These are phyloP conservation scores for Elsinoe fawcettii DNA, from an alignment of 2,329 filamentous ascomycete genomes.

Conservation along the genomic window DNA sequence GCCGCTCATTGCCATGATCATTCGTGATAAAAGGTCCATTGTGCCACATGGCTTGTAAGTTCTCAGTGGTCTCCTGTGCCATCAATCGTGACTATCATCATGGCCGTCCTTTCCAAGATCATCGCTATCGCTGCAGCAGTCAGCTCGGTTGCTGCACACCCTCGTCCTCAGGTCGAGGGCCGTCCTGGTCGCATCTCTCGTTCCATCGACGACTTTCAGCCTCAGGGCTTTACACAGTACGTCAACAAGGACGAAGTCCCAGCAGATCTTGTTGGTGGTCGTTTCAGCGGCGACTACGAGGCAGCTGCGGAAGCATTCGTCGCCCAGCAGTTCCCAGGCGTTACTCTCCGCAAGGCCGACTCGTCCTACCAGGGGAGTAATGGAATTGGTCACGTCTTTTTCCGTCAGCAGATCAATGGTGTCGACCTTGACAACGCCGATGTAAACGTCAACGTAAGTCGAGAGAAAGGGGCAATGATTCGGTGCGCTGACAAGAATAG, in stretches of 20 bases:
- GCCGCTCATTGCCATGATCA: not conserved
- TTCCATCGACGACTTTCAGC: conserved; percentile 7
- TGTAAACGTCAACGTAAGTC: conserved; percentile 53
- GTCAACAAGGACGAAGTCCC: not conserved
- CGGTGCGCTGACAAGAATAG: conserved; percentile 25
- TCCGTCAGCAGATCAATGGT: conserved; percentile 52
- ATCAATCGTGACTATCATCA: not conserved
- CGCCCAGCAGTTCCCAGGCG: conserved; percentile 24
- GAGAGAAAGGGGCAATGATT: not conserved
- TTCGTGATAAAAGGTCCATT: not conserved
- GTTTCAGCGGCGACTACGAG: conserved; percentile 7
- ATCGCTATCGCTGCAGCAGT: conserved; percentile 9
- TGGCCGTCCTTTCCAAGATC: conserved; percentile 12
- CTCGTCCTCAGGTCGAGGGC: not conserved
- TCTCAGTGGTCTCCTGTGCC: not conserved
- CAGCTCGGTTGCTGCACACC: conserved; percentile 3
- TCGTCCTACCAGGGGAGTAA: conserved; percentile 50
- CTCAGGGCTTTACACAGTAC: not conserved
- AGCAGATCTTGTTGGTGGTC: not conserved
- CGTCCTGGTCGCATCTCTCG: conserved; percentile 1
- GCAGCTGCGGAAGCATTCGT: conserved; percentile 2
- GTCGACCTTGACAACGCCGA: conserved; percentile 55
- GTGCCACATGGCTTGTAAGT: not conserved
- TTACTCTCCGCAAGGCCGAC: conserved; percentile 43
- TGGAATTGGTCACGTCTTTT: conserved; percentile 51